phyloP scores from a whole-genome alignment of 257 asterid genomes.

The Solanum commersonii region DNA sequence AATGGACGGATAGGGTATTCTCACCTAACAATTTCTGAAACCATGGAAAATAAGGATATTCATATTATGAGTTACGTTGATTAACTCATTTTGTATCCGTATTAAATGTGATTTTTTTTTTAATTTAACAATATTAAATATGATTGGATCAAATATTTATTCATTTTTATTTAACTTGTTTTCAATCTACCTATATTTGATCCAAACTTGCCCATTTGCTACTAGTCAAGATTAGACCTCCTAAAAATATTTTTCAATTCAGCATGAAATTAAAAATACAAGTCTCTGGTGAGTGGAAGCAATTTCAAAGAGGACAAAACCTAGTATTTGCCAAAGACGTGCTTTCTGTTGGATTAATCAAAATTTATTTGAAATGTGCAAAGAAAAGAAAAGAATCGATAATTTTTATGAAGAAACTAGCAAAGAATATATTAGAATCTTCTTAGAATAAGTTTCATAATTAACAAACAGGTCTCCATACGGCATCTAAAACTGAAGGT shows the following conservation, averaged over 20 bases:
- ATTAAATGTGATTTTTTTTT: not conserved
- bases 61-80: not conserved
- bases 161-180: not conserved
- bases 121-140: not conserved
- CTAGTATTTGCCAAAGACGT: not conserved
- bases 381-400: not conserved
- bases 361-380: not conserved
- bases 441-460: not conserved
- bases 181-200: not conserved
- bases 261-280: not conserved
- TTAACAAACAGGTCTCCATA: not conserved
- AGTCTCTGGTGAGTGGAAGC: not conserved
- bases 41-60: not conserved
- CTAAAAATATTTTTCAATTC: not conserved
- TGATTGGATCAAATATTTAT: not conserved
- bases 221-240: not conserved
- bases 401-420: not conserved
- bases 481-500: not conserved
- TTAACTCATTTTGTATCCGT: not conserved
- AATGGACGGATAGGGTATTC: not conserved
- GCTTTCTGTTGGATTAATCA: not conserved
- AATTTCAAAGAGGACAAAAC: not conserved
- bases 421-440: not conserved
- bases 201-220: not conserved
- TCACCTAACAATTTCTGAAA: not conserved